Evolutionary conservation across 163 green algal species (phyloP), one percentile per base, ranked within the genome.

Genomic region (Chlamydomonas reinhardtii): DNA sequence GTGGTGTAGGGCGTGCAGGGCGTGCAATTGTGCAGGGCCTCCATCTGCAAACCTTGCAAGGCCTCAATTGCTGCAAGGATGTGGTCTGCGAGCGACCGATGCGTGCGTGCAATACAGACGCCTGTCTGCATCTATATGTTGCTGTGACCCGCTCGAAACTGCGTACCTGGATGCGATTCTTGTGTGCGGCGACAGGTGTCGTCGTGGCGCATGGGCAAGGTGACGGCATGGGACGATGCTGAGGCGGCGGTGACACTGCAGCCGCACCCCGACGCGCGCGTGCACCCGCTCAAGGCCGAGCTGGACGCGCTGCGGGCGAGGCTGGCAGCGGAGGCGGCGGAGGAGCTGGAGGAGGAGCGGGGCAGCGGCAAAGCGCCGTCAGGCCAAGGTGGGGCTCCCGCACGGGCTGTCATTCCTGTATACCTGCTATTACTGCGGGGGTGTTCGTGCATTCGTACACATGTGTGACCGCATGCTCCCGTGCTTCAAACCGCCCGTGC

Each of bases 231-330:
- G 52, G 69, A 86, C 34, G n/a, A 2, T 16, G 54, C 35, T 24
- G 34, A 52, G 70, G 70, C 62, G 27, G 25, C n/a, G 62, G 22
- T 65, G 80, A 59, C 66, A 64, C 54, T 86, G 70, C 34, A 61
- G 35, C 80, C 80, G 34, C 80, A 86, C 56, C 69, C 80, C 56
- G 56, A 79, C 69, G 70, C 80, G 24, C 34, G 80, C 52, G 35
- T 66, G 31, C 79, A 85, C 64, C 79, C 79, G 32, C 66, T 85
- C 9, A 20, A 61, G 4, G 24, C 22, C 2, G 79, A 85, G 22
- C 66, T 85, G 52, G 66, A 85, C 15, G 48, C 22, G 31, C 79
- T 85, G 68, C 31, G 54, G 4, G 32, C 52, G n/a, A 24, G 34
- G 52, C 19, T 85, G 32, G 68, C 66, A 15, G 78, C 78, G 32